Base-by-base conservation (phyloP, 768 basidiomycete genomes). In the Tulasnella sp. region DNA sequence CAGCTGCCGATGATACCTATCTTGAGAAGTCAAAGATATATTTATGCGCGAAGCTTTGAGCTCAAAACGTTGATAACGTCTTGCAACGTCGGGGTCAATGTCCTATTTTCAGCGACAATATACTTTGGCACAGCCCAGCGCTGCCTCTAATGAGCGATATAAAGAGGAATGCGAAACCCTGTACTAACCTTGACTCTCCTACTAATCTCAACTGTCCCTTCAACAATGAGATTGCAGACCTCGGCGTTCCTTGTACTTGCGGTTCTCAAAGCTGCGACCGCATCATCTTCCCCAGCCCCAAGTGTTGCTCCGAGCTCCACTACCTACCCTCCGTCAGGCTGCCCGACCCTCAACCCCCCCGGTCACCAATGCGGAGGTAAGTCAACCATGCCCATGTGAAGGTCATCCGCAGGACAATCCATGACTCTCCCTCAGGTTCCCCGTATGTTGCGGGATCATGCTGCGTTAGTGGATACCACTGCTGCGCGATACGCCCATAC, bases 351-450 rank as follows among this genome's bases (percentile, higher is more conserved):
- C 20, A 69, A 69, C 34, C 64, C 64, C 34, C 31, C 64, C 1
- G 64, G 64, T 37, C 64, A 69, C 16, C 64, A 69, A 6, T 69
- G 64, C 34, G 64, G 64, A 37, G 64, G 64, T 69, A 37, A 69
- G 64, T 18, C 14, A 69, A 28, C n/a, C 24, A 9, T 28, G 28
- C 64, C 34, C 5, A 69, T 16, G 5, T 22, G 6, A 28, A 0
- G 8, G 24, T 22, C 8, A 28, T 9, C 24, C 20, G 24, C 9
- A 31, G 5, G 14, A 12, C 34, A 69, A 69, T 31, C 14, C 34
- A 0, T 69, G 5, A 6, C 6, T 14, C 3, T 31, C 12, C 64
- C 64, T 64, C 16, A 69, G 64, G 64, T 2, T 9, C 31, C 8
- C 64, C 64, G 1, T 69, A 69, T 18, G 12, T 69, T 5, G 64